Evolutionary conservation across 257 asterid species (phyloP).

Genomic region (Solanum tarijense): DNA sequence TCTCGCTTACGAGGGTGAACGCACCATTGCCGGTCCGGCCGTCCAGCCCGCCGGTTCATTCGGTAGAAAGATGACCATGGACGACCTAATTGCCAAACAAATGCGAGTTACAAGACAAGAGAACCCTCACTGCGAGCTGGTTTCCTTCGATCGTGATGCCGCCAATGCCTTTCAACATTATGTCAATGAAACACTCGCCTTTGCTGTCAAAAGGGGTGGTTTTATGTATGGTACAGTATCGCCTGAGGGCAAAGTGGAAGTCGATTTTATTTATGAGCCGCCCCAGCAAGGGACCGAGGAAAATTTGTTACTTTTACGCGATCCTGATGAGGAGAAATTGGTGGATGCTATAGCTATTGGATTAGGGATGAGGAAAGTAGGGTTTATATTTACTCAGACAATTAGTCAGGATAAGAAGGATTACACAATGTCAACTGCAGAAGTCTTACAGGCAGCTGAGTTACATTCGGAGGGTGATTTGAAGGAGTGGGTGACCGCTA

Average conservation of each 20-base stretch:
- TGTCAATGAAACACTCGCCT: slow-evolving; percentile 72
- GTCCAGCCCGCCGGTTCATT: slow-evolving; percentile 76
- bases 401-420: slow-evolving; percentile 81
- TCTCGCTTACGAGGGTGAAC: slow-evolving; percentile 82
- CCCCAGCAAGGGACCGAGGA: slow-evolving; percentile 87
- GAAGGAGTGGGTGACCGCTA: slow-evolving; percentile 95
- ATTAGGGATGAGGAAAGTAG: slow-evolving; percentile 78
- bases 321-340: slow-evolving; percentile 58
- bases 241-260: slow-evolving; percentile 74
- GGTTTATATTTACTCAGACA: slow-evolving; percentile 82
- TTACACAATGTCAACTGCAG: slow-evolving; percentile 65
- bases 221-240: slow-evolving; percentile 88
- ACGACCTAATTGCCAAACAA: slow-evolving; percentile 89
- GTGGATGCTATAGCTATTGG: slow-evolving; percentile 84
- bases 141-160: slow-evolving; percentile 88
- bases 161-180: slow-evolving; percentile 88
- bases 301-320: slow-evolving; percentile 49
- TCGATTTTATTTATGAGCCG: slow-evolving; percentile 82
- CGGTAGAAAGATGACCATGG: slow-evolving; percentile 97
- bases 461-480: slow-evolving; percentile 69
- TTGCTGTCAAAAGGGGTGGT: slow-evolving; percentile 92
- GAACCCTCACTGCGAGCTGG: slow-evolving; percentile 77
- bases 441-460: slow-evolving; percentile 83
- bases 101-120: slow-evolving; percentile 89
- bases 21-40: slow-evolving; percentile 62